phyloP scores from a whole-genome alignment of 2,329 filamentous ascomycete genomes.

The Cercospora sp. region DNA sequence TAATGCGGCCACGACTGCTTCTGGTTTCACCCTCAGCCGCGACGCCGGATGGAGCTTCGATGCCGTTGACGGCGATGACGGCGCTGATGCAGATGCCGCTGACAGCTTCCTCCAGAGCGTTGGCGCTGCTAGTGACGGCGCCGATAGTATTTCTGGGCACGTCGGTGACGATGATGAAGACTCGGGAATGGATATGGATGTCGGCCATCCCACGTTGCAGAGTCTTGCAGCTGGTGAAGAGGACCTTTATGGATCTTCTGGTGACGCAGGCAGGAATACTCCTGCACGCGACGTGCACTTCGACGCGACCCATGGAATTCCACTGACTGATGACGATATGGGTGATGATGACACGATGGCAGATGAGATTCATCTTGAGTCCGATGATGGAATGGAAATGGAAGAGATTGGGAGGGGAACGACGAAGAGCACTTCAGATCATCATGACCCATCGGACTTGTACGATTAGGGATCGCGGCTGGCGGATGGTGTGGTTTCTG shows the following conservation, averaged over 20 bases:
- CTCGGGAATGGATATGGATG: constrained; percentile 9
- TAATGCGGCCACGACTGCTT: not conserved
- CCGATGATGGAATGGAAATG: not conserved
- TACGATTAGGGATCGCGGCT: not conserved
- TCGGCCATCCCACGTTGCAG: not conserved
- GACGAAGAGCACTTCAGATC: not conserved
- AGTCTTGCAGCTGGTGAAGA: not conserved
- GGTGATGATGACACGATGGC: not conserved
- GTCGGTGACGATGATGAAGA: constrained; percentile 2
- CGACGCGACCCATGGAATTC: not conserved
- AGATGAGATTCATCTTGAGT: not conserved
- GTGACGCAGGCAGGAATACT: not conserved
- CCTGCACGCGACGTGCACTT: not conserved
- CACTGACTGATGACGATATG: not conserved
- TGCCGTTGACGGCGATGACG: not conserved
- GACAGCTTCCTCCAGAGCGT: not conserved
- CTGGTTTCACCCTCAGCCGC: not conserved
- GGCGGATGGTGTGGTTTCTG: not conserved
- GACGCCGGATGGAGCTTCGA: constrained; percentile 11
- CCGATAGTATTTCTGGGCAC: not conserved
- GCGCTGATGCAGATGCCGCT: not conserved
- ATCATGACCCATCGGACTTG: not conserved
- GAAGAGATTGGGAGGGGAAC: not conserved
- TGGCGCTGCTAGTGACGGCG: not conserved
- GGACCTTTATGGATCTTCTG: not conserved